Percentiles rank a stretch among this genome's conserved stretches.
Conservation (phyloP, 1,284 basidiomycete genomes). For the Heliocybe sulcata region DNA sequence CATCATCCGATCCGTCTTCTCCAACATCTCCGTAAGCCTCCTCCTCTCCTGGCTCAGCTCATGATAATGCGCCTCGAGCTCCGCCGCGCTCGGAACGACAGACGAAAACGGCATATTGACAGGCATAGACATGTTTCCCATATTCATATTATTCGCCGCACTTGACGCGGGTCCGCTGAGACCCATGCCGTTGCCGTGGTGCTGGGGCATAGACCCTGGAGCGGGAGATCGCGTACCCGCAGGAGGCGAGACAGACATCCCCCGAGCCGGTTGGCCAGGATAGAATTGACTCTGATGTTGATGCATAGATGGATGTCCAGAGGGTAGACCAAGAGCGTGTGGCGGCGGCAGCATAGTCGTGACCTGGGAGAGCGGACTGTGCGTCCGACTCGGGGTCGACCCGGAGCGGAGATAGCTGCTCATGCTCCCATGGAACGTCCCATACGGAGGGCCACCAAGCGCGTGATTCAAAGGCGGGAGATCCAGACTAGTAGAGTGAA, state of each 20-base stretch:
- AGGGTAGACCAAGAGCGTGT: constrained; percentile 20
- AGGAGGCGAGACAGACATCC: background rate
- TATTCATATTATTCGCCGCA: constrained; percentile 5
- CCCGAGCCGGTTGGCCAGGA: background rate
- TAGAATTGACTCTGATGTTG: constrained; percentile 1
- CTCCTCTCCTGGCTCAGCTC: constrained; percentile 54
- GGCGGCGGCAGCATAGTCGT: constrained; percentile 28
- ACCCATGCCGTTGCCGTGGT: background rate
- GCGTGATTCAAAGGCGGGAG: constrained; percentile 50
- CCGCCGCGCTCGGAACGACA: constrained; percentile 42
- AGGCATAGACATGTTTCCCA: constrained; percentile 5
- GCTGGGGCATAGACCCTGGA: background rate
- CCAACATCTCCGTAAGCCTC: constrained; percentile 62
- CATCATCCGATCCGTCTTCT: constrained; percentile 67
- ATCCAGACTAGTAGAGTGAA: constrained; percentile 41
- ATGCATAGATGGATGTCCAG: constrained; percentile 5
- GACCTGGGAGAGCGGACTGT: constrained; percentile 45
- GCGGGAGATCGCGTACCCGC: background rate
- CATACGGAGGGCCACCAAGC: constrained; percentile 23
- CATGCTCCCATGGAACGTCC: constrained; percentile 7
- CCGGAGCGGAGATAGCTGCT: constrained; percentile 50
- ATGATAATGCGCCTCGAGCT: constrained; percentile 64
- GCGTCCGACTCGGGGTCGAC: constrained; percentile 59
- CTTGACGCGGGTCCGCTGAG: background rate
- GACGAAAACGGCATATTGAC: constrained; percentile 11